Evolutionary conservation across 202 grass and related monocot species (phyloP), one percentile per base, ranked within the genome.

Genomic region (Schoenoplectus triqueter): DNA sequence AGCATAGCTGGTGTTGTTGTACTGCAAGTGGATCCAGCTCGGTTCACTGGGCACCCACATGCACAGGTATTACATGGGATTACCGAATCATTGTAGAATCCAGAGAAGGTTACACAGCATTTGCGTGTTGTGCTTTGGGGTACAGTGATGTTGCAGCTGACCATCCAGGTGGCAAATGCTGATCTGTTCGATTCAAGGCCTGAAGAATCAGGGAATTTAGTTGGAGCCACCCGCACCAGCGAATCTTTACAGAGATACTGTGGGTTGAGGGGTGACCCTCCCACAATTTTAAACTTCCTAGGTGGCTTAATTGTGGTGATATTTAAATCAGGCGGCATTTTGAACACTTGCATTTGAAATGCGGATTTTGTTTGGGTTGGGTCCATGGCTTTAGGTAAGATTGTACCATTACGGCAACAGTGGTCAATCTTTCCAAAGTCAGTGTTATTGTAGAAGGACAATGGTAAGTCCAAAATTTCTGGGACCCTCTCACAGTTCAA

Each of bases 311-410:
- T 86, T 74, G 82, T 90, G 44, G 93, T 95, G 51, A 90, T 78
- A 82, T 99, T 99, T 41, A 93, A 45, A 72, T 99, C 90, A 0
- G 93, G 93, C 21, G 96, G 93, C 96, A 99, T 94, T 92, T 99
- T 99, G 88, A 15, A 95, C n/a, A 99, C 96, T 87, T 99, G 88
- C 65, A 99, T 90, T 63, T 99, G 93, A 93, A 99, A 99, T 0
- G 96, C 85, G 2, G 96, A 99, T 85, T 90, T 90, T 0, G 93
- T 88, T 89, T 96, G 96, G 7, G 66, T 42, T 2, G 89, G 90
- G 0, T 99, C 96, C 96, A 99, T 99, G 79, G 90, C 87, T 84
- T 89, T 85, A 19, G 96, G 96, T 79, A 99, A 67, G 78, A 99
- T 87, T 68, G 96, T 99, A 42, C 96, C 96, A 9, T 99, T 99